phyloP scores from a whole-genome alignment of 805 yeast species.

The Ogataea dorogensis region DNA sequence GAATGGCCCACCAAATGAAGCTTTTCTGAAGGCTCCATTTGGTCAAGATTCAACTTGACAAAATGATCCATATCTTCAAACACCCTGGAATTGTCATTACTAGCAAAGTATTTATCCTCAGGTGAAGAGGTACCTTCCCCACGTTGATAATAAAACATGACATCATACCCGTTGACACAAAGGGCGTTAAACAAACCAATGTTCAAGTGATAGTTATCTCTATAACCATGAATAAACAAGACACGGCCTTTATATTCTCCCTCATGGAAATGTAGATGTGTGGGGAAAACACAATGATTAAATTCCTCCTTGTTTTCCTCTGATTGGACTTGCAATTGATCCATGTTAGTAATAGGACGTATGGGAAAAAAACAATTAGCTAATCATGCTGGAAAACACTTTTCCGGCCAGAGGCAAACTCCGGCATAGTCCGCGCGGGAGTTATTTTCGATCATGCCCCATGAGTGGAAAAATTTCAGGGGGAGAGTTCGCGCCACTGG shows the following conservation, averaged over 20 bases:
- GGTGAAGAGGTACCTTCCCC: slow-evolving; percentile 70
- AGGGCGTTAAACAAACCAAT: slow-evolving; percentile 53
- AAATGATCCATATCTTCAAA: slow-evolving; percentile 62
- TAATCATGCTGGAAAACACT: slow-evolving; percentile 6
- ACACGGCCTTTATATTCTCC: slow-evolving; percentile 48
- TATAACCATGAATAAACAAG: slow-evolving; percentile 69
- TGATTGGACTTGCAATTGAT: not conserved
- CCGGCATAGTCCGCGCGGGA: slow-evolving; percentile 11
- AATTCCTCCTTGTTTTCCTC: slow-evolving; percentile 8
- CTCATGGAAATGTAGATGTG: slow-evolving; percentile 20
- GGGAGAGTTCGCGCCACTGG: too few relatives aligned
- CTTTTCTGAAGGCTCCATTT: slow-evolving; percentile 35
- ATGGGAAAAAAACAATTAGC: not conserved
- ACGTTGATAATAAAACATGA: slow-evolving; percentile 69
- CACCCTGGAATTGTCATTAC: slow-evolving; percentile 53
- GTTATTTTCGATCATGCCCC: slow-evolving; percentile 5
- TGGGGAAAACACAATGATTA: slow-evolving; percentile 24
- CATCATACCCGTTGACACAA: slow-evolving; percentile 55
- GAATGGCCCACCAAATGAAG: slow-evolving; percentile 65
- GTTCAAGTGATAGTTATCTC: slow-evolving; percentile 54
- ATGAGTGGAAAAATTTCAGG: too few relatives aligned
- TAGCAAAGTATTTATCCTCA: slow-evolving; percentile 48
- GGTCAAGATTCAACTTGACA: slow-evolving; percentile 43
- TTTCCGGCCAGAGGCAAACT: slow-evolving; percentile 10
- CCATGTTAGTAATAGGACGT: slow-evolving; percentile 1